These are phyloP conservation scores for Fusarium sororula DNA, from an alignment of 2,329 filamentous ascomycete species.

Conservation along the genomic window DNA sequence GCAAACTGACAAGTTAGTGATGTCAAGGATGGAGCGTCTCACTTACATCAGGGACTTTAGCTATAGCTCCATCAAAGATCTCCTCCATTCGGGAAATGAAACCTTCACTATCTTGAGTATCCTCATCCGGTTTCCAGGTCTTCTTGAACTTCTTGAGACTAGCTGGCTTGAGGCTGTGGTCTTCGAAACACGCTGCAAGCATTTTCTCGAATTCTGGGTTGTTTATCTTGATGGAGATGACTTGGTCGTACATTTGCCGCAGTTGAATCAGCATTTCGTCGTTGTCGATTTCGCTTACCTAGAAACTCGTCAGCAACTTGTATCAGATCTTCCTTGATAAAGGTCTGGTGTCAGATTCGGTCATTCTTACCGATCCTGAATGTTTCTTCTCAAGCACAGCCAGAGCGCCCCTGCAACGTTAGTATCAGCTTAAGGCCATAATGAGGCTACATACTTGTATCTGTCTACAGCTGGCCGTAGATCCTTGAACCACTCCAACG, in stretches of 20 bases:
- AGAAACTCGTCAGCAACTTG: fast-evolving
- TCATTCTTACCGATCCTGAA: background rate
- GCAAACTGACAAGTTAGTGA: background rate
- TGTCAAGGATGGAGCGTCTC: fast-evolving
- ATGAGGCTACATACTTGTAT: background rate
- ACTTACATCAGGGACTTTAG: background rate
- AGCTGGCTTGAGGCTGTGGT: background rate
- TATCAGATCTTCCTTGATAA: fast-evolving
- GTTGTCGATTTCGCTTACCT: background rate
- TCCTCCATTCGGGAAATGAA: background rate
- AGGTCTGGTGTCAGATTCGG: fast-evolving
- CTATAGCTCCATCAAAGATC: background rate
- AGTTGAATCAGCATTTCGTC: background rate
- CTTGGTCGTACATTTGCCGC: background rate
- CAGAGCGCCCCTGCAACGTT: background rate
- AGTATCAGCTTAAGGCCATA: background rate
- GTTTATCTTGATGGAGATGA: background rate
- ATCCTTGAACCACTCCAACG: background rate
- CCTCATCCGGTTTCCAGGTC: background rate
- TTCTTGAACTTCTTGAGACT: background rate
- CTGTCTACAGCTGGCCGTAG: background rate
- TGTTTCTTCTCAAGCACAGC: background rate
- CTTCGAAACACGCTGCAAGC: background rate
- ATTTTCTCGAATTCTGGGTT: background rate
- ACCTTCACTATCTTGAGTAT: background rate